Percentiles rank a stretch among this genome's conserved stretches.
Conservation (phyloP, 805 yeast species). For the Metschnikowia chrysomelidarum region DNA sequence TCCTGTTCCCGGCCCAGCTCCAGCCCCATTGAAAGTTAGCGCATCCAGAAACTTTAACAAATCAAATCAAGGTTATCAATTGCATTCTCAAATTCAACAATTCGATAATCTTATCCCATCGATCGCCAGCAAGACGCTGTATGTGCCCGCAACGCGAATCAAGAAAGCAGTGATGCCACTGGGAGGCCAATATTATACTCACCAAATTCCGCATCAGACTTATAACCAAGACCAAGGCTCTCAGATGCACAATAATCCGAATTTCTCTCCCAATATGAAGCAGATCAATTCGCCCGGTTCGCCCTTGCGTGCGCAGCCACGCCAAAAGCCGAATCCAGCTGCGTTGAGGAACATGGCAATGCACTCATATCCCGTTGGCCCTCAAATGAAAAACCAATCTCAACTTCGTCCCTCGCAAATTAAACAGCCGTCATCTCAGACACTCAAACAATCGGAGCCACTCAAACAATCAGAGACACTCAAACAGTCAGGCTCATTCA, state of each 20-base stretch:
- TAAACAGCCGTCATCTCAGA: neutral
- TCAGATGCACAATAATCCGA: no score
- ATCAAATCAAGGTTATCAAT: conserved; percentile 37
- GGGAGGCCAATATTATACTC: neutral
- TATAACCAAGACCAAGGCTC: no score
- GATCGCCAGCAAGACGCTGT: conserved; percentile 27
- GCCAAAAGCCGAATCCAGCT: conserved; percentile 4
- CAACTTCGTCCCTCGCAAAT: conserved; percentile 2
- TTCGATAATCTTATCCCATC: conserved; percentile 36
- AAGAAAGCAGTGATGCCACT: conserved; percentile 18
- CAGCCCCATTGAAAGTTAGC: conserved; percentile 34
- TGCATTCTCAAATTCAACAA: conserved; percentile 37
- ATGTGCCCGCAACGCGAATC: conserved; percentile 35
- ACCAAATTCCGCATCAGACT: neutral
- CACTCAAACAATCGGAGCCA: no score
- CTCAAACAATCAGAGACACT: no score
- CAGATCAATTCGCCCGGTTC: conserved; percentile 2
- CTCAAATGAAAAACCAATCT: conserved; percentile 1
- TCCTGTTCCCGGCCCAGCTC: conserved; percentile 3
- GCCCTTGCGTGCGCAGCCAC: conserved; percentile 1
- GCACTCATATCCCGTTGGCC: neutral
- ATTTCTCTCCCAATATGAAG: no score
- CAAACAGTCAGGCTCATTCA: conserved; percentile 8
- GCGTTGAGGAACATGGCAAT: conserved; percentile 6
- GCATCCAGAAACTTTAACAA: conserved; percentile 37